Percentiles rank a stretch among this genome's conserved stretches.
Conservation (phyloP, 2,329 filamentous ascomycete genomes). For the Colletotrichum spaethianum region DNA sequence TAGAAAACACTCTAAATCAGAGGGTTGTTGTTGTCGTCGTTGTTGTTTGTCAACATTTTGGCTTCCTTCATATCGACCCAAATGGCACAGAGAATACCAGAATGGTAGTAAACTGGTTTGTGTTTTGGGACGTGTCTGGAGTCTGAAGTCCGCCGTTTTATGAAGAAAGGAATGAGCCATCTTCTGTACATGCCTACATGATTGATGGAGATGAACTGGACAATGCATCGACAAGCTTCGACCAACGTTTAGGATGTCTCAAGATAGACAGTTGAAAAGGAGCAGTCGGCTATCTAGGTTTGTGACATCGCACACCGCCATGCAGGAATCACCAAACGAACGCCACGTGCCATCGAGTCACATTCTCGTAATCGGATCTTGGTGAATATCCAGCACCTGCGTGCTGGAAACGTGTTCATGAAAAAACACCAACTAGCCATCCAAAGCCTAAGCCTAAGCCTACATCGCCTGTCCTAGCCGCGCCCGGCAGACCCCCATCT, state of each 20-base stretch:
- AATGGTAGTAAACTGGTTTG: no score
- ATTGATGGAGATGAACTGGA: no score
- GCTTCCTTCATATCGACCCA: no score
- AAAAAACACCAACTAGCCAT: constrained; percentile 32
- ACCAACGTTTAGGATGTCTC: neutral
- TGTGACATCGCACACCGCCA: neutral
- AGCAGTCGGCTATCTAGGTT: neutral
- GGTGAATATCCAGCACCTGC: neutral
- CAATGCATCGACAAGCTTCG: neutral
- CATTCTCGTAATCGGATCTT: neutral
- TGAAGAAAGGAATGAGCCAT: no score
- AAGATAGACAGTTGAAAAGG: neutral
- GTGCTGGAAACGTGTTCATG: constrained; percentile 16
- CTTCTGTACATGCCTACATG: no score
- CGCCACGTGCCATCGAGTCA: neutral
- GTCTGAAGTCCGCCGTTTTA: no score
- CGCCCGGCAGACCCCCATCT: constrained; percentile 32
- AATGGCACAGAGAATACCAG: no score
- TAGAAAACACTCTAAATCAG: no score
- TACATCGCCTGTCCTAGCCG: constrained; percentile 40
- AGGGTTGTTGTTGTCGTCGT: no score
- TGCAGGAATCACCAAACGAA: neutral
- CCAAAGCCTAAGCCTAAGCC: constrained; percentile 36
- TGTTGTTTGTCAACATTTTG: no score
- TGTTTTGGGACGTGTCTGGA: no score